Base-by-base conservation (phyloP, 108 stramenopile species). In the Nitzschia putrida region DNA sequence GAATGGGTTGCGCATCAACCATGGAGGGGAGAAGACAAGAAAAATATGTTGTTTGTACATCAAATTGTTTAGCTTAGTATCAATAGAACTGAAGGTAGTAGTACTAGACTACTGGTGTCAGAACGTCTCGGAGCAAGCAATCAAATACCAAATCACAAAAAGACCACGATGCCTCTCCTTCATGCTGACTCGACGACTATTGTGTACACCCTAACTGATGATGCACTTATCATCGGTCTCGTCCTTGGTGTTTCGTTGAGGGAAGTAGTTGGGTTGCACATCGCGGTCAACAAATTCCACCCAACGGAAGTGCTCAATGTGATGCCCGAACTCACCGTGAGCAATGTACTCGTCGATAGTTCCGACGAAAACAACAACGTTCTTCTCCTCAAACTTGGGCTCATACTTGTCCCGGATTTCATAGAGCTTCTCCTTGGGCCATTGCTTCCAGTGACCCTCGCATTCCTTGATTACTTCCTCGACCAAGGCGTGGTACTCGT, bases 271-370 rank as follows among this genome's bases (percentile, higher is more conserved):
- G 23, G 83, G 83, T 56, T 84, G 83, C 29, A 56, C 41, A 18
- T 68, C 66, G 34, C 83, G 68, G 72, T 84, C 83, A 14, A 84
- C 72, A 63, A 77, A 84, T 49, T 84, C 83, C 43, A 84, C 67
- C 83, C 83, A 84, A 2, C 83, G 69, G 50, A 63, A 84, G 53
- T 70, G 40, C 58, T 84, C 83, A 8, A 43, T 61, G 58, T 84
- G 83, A 3, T 76, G 79, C 24, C 83, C 83, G 47, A 69, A 74
- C 24, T 84, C 69, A 13, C 83, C 83, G 38, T 81, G 77, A 29
- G 47, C 41, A 43, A 84, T 43, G 50, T 71, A 84, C 56, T 84
- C 83, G 21, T 81, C 44, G 53, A 81, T 84, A 65, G 71, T 77
- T 40, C 56, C 42, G 23, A 84, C 34, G 45, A 84, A 84, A 23